Conservation (phyloP, 495 filamentous ascomycete genomes). For the Diplogelasinospora grovesii region DNA sequence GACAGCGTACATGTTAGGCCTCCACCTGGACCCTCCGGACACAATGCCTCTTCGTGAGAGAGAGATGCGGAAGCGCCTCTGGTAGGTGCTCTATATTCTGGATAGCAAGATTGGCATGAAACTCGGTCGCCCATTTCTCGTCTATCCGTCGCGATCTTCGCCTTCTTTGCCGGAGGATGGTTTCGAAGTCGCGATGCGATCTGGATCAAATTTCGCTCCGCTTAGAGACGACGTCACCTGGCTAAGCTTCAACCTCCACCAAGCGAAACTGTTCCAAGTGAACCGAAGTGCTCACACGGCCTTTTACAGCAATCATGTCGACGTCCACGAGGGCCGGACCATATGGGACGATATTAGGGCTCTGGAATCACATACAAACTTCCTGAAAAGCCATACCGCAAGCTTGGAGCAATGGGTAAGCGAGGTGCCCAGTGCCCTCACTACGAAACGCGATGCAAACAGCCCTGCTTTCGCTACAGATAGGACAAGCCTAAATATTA, state of each 20-base stretch:
- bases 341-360: slow-evolving; percentile 19
- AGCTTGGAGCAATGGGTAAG: slow-evolving; percentile 31
- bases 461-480: too few relatives aligned
- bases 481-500: too few relatives aligned
- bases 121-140: slow-evolving; percentile 43
- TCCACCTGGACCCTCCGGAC: slow-evolving; percentile 42
- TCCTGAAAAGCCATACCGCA: slow-evolving; percentile 22
- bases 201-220: slow-evolving; percentile 33
- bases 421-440: slow-evolving; percentile 37
- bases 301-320: slow-evolving; percentile 26
- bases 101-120: slow-evolving; percentile 46
- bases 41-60: slow-evolving; percentile 27
- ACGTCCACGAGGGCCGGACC: slow-evolving; percentile 2
- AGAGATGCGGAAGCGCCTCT: slow-evolving; percentile 42
- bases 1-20: slow-evolving; percentile 44
- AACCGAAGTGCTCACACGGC: slow-evolving; percentile 29
- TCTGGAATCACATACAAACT: slow-evolving; percentile 20
- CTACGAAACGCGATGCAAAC: slow-evolving; percentile 29
- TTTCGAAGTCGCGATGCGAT: slow-evolving; percentile 24
- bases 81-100: slow-evolving; percentile 45
- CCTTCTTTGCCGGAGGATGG: slow-evolving; percentile 34
- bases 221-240: slow-evolving; percentile 35
- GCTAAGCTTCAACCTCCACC: slow-evolving; percentile 33
- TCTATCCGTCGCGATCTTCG: slow-evolving; percentile 27
- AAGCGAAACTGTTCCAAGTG: slow-evolving; percentile 32